Conservation (phyloP, 371 early-diverging fungal species). For the Apophysomyces ossiformis region DNA sequence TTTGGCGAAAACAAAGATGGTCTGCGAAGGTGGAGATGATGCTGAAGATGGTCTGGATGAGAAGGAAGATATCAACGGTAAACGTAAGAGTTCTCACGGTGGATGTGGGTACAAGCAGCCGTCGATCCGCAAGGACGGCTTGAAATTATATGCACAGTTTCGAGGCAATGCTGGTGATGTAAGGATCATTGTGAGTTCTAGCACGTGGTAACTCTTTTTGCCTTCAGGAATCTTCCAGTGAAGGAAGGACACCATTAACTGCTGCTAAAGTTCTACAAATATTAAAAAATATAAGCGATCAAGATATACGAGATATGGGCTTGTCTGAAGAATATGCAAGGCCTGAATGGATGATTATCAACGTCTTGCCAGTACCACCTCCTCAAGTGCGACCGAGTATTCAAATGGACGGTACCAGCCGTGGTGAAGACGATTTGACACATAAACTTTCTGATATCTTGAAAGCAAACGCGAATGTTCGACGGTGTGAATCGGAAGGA, state of each 20-base stretch:
- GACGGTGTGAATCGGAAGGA: conserved; percentile 93
- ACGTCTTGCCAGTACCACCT: conserved; percentile 97
- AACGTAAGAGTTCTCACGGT: conserved; percentile 71
- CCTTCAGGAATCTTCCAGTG: conserved; percentile 55
- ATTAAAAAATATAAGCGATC: conserved; percentile 90
- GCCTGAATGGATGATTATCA: conserved; percentile 99
- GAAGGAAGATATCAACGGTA: conserved; percentile 48
- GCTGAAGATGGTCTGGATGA: conserved; percentile 57
- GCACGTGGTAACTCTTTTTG: not conserved
- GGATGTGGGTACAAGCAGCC: conserved; percentile 98
- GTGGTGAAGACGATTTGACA: conserved; percentile 99
- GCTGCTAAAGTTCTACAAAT: conserved; percentile 88
- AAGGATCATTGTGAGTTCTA: conserved; percentile 32
- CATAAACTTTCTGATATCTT: conserved; percentile 96
- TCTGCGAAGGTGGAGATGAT: conserved; percentile 88
- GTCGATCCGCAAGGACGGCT: conserved; percentile 87
- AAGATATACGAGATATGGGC: conserved; percentile 92
- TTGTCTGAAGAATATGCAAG: conserved; percentile 92
- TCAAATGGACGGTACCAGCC: conserved; percentile 92
- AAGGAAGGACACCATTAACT: conserved; percentile 78
- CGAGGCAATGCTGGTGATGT: conserved; percentile 63
- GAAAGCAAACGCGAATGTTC: conserved; percentile 94
- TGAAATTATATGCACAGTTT: conserved; percentile 81
- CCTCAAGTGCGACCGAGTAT: conserved; percentile 99
- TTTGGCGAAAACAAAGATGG: conserved; percentile 84